These are phyloP conservation scores for Colletotrichum salicis DNA, from an alignment of 2,329 filamentous ascomycete genomes.

Conservation along the genomic window DNA sequence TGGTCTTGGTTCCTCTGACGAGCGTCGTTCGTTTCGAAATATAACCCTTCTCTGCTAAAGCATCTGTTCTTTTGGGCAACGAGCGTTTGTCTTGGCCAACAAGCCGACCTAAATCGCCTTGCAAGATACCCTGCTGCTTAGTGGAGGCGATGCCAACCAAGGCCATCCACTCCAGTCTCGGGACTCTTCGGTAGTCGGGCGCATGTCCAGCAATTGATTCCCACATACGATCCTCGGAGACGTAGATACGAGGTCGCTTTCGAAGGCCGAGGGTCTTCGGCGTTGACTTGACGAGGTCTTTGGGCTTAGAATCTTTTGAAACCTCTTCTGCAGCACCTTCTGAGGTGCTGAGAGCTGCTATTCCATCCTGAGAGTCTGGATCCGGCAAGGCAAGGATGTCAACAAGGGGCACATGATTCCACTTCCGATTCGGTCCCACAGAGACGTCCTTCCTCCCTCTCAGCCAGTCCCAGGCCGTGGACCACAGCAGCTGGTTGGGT, in stretches of 20 bases:
- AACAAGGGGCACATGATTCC: constrained; percentile 36
- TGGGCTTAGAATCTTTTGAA: background rate
- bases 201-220: constrained; percentile 68
- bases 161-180: constrained; percentile 68
- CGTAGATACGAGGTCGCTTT: constrained; percentile 52
- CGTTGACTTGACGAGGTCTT: background rate
- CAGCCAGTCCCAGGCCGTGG: constrained; percentile 40
- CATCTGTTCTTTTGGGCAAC: constrained; percentile 69
- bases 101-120: constrained; percentile 67
- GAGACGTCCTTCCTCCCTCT: constrained; percentile 38
- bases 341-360: background rate
- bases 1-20: constrained; percentile 68
- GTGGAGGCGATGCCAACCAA: constrained; percentile 67
- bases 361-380: constrained; percentile 12
- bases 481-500: constrained; percentile 29
- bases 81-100: constrained; percentile 73
- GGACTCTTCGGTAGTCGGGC: constrained; percentile 67
- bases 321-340: background rate
- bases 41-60: constrained; percentile 69
- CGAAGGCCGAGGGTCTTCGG: background rate
- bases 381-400: constrained; percentile 36
- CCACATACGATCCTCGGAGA: constrained; percentile 68
- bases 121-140: constrained; percentile 65
- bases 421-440: constrained; percentile 36
- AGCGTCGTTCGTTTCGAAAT: constrained; percentile 70